phyloP scores from a whole-genome alignment of 768 basidiomycete genomes.

The Naganishia onofrii region DNA sequence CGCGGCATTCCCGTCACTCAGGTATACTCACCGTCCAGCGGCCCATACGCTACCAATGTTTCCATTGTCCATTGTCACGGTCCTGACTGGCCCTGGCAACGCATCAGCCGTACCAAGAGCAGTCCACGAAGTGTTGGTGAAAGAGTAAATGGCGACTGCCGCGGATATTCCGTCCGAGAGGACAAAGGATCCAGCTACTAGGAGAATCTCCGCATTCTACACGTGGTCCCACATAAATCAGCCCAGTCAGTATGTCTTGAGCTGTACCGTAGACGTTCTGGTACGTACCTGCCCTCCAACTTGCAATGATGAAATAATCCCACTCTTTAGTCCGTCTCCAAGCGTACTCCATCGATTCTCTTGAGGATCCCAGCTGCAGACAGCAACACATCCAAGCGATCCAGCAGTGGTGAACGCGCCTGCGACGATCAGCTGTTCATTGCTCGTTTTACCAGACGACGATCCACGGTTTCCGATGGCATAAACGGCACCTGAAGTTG shows the following conservation, averaged over 20 bases:
- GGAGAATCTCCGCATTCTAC: constrained; percentile 60
- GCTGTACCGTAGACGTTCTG: no score
- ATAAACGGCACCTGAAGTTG: constrained; percentile 4
- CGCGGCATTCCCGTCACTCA: background rate
- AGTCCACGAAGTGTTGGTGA: constrained; percentile 72
- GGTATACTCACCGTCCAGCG: constrained; percentile 71
- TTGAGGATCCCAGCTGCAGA: constrained; percentile 71
- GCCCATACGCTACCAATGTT: constrained; percentile 83
- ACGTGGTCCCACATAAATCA: background rate
- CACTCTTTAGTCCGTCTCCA: constrained; percentile 69
- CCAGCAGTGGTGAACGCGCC: constrained; percentile 84
- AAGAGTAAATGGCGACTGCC: constrained; percentile 71
- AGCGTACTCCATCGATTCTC: constrained; percentile 76
- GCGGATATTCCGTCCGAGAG: constrained; percentile 64
- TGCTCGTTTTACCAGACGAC: background rate
- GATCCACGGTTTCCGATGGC: constrained; percentile 5
- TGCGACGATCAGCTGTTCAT: constrained; percentile 64
- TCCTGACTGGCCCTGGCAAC: constrained; percentile 85
- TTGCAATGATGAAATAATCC: constrained; percentile 68
- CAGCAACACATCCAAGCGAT: constrained; percentile 66
- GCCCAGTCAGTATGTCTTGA: no score
- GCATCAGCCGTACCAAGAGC: constrained; percentile 53
- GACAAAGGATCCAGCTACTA: constrained; percentile 76
- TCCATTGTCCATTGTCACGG: constrained; percentile 75
- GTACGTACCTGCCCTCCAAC: background rate